These are phyloP conservation scores for Mortierella sp. DNA, from an alignment of 371 early-diverging fungal genomes.

Conservation along the genomic window DNA sequence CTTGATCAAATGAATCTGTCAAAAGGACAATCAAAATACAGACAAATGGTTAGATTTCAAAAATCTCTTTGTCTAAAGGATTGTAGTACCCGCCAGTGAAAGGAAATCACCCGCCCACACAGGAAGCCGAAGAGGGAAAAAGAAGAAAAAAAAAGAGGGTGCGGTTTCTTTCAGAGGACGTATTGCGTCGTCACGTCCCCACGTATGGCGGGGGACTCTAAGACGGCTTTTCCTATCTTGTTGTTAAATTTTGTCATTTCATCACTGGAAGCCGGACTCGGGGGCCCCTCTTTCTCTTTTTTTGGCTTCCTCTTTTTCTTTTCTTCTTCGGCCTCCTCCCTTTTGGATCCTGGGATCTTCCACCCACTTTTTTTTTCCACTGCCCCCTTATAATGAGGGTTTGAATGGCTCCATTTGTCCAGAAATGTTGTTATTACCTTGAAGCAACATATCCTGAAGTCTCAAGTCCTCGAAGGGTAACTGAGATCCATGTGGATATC, in stretches of 20 bases:
- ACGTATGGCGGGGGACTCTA: conserved; percentile 50
- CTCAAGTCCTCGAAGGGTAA: too few species aligned
- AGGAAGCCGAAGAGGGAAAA: not conserved
- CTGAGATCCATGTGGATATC: too few species aligned
- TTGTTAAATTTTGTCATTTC: conserved; percentile 46
- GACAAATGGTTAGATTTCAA: too few species aligned
- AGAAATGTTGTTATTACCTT: conserved; percentile 6
- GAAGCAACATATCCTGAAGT: not conserved
- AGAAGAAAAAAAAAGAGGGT: not conserved
- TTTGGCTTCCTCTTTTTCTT: too few species aligned
- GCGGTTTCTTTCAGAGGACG: conserved; percentile 36
- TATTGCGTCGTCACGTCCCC: conserved; percentile 48
- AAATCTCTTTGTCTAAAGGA: too few species aligned
- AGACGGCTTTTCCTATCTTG: conserved; percentile 55
- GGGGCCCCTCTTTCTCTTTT: too few species aligned
- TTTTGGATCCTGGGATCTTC: not conserved
- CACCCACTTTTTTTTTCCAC: not conserved
- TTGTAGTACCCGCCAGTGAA: too few species aligned
- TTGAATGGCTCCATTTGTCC: not conserved
- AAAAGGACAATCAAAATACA: too few species aligned
- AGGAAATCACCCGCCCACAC: too few species aligned
- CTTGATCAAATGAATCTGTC: too few species aligned
- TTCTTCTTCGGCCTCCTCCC: too few species aligned
- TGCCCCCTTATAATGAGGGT: not conserved
- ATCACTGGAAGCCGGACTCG: conserved; percentile 29